These are phyloP conservation scores for Adansonia grandidieri DNA, from an alignment of 441 rosid genomes.

Conservation along the genomic window DNA sequence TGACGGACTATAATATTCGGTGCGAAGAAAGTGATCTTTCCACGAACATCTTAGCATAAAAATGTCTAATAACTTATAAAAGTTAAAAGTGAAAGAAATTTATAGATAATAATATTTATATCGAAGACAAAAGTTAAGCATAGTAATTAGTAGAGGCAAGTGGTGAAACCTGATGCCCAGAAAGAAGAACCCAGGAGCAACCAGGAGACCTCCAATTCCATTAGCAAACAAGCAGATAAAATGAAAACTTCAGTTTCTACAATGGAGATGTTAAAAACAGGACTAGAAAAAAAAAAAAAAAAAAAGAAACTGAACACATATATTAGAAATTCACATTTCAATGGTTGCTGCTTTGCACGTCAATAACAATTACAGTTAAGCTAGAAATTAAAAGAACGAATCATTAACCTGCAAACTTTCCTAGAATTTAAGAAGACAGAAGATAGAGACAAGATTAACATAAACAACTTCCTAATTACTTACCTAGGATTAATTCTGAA, in stretches of 20 bases:
- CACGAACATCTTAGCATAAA: not conserved
- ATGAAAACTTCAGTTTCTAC: not conserved
- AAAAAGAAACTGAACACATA: not conserved
- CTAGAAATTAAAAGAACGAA: not conserved
- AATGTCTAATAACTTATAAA: not conserved
- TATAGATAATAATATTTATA: not conserved
- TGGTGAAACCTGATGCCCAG: not conserved
- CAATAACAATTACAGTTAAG: not conserved
- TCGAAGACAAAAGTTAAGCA: not conserved
- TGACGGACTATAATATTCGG: not conserved
- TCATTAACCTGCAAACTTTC: too few relatives aligned
- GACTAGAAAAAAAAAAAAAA: not conserved
- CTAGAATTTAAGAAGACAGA: too few relatives aligned
- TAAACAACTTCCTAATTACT: too few relatives aligned
- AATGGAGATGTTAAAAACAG: not conserved
- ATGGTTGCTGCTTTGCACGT: not conserved
- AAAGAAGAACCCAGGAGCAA: slow-evolving; percentile 28
- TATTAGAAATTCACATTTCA: not conserved
- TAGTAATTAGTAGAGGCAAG: too few relatives aligned
- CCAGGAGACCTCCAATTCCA: slow-evolving; percentile 21
- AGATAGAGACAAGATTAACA: too few relatives aligned
- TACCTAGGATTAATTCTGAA: too few relatives aligned
- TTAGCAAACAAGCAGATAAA: not conserved
- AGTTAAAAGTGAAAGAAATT: not conserved
- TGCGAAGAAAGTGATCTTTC: not conserved